Evolutionary conservation across 2,329 filamentous ascomycete species (phyloP), one percentile per base, ranked within the genome.

Genomic region (Botrytis paeoniae): DNA sequence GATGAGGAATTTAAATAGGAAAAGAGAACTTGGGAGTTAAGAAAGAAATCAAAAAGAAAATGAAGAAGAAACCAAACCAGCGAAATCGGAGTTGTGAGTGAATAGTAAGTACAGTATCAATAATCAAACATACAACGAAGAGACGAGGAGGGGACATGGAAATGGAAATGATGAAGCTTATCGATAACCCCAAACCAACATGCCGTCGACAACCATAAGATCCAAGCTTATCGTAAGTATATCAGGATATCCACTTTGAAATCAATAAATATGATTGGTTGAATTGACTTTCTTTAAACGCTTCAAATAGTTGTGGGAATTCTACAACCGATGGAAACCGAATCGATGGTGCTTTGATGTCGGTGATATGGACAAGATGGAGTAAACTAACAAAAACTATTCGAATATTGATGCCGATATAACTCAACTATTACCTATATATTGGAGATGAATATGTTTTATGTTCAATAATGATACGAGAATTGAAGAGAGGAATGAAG

Each of bases 271-370:
- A 39, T 64, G 61, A 64, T 64, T 64, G 61, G 61, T 16, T 22
- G n/a, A 22, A 32, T 32, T 4, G 20, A 22, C 18, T 20, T 22
- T 29, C 16, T n/a, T 22, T 32, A 14, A 32, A 43, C 7, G 61
- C n/a, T 32, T 20, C 18, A 32, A 10, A 20, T 22, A 20, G 29
- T 45, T 43, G n/a, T 32, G 41, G 7, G n/a, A 43, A 43, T 51
- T 51, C 43, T 59, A 59, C 41, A 69, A 32, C 65, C 65, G 65
- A 54, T 29, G 45, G 57, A 59, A 69, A 69, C 32, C 65, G 65
- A 59, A 59, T 43, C 5, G 14, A 12, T 29, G 25, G 61, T 63
- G 25, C 60, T 29, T 62, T 10, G 37, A 41, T 59, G 51, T 54
- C n/a, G 51, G 51, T 16, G 51, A 29, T 29, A n/a, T 54, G 48